Evolutionary conservation across 805 yeast genomes (phyloP).

Genomic region (Candida verbasci): DNA sequence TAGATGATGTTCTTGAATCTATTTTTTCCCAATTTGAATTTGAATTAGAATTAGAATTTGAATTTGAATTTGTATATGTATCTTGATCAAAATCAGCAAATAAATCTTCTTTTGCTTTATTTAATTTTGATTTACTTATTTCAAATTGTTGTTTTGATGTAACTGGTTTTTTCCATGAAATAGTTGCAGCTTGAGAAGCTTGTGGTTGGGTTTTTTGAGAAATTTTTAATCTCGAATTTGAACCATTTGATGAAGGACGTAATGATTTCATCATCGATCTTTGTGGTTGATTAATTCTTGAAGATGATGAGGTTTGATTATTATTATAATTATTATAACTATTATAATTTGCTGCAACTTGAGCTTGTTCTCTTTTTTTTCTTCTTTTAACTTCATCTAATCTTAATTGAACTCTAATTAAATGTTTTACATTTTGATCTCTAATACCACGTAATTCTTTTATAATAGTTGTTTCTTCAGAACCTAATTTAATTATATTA

Average conservation of each 20-base stretch:
- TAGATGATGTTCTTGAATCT: constrained; percentile 9
- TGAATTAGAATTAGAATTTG: no score
- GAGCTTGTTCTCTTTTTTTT: constrained; percentile 10
- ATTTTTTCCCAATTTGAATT: constrained; percentile 1
- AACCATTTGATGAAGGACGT: constrained; percentile 17
- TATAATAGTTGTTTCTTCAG: constrained; percentile 22
- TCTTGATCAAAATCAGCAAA: constrained; percentile 41
- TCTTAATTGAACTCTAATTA: constrained; percentile 36
- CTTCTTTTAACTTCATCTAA: constrained; percentile 33
- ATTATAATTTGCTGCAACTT: no score
- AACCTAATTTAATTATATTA: constrained; percentile 21
- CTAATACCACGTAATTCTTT: constrained; percentile 33
- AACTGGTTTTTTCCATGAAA: constrained; percentile 24
- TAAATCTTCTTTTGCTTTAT: constrained; percentile 14
- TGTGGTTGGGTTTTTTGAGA: constrained; percentile 11
- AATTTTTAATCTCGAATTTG: constrained; percentile 3
- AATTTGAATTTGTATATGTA: constrained; percentile 2
- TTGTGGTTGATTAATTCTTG: constrained; percentile 5
- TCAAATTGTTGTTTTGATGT: constrained; percentile 3
- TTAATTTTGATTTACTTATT: constrained; percentile 4
- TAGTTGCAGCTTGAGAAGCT: constrained; percentile 29
- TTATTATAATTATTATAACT: no score
- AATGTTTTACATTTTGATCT: constrained; percentile 40
- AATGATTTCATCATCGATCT: constrained; percentile 31
- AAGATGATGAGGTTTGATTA: constrained; percentile 10